Evolutionary conservation across 106 monocot species (phyloP).

Genomic region (Dendrobium nobile): DNA sequence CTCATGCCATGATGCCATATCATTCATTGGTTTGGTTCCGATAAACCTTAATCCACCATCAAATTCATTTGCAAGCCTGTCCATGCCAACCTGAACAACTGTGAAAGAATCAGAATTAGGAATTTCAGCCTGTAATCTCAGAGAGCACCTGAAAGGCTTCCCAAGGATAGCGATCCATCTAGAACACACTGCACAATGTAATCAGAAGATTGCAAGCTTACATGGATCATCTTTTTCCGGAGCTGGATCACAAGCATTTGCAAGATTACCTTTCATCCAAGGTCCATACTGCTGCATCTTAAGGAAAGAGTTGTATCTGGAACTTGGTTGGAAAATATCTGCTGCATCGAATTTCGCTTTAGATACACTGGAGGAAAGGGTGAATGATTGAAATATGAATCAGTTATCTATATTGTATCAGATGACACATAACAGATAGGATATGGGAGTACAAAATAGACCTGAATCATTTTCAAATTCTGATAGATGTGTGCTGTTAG

Average conservation of each 20-base stretch:
- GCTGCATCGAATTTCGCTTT: slow-evolving; percentile 98
- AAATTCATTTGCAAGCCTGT: not conserved
- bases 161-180: not conserved
- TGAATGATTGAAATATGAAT: slow-evolving; percentile 88
- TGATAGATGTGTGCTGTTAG: slow-evolving; percentile 42
- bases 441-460: slow-evolving; percentile 15
- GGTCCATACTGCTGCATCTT: slow-evolving; percentile 69
- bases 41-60: not conserved
- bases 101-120: slow-evolving; percentile 1
- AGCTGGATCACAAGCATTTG: slow-evolving; percentile 18
- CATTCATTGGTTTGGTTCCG: not conserved
- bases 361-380: slow-evolving; percentile 79
- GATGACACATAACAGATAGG: slow-evolving; percentile 23
- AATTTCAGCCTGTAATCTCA: not conserved
- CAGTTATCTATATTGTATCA: slow-evolving; percentile 29
- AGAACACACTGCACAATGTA: not conserved
- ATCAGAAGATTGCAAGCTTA: slow-evolving; percentile 15
- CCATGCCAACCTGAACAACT: not conserved
- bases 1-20: slow-evolving; percentile 2
- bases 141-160: not conserved
- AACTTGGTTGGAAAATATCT: slow-evolving; percentile 85
- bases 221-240: slow-evolving; percentile 19
- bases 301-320: slow-evolving; percentile 93
- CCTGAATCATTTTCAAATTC: slow-evolving; percentile 88
- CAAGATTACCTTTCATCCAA: slow-evolving; percentile 21